Conservation (phyloP, 495 filamentous ascomycete species). For the Hypoxylon lenormandii region DNA sequence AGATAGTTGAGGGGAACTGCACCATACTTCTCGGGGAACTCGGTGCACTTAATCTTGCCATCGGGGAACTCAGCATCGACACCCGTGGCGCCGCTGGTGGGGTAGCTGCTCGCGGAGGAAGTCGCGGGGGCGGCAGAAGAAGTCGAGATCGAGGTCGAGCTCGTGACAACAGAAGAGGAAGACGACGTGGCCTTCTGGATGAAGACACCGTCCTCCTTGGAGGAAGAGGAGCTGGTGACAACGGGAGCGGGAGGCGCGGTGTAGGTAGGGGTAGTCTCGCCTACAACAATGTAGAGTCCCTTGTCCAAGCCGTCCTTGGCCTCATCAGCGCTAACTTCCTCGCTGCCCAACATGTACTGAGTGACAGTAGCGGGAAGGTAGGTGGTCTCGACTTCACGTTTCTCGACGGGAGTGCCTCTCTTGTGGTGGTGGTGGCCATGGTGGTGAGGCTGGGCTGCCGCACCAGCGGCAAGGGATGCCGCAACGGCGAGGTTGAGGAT, state of each 20-base stretch:
- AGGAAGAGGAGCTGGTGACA: conserved; percentile 48
- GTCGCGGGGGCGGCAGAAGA: conserved; percentile 35
- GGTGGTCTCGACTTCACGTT: conserved; percentile 57
- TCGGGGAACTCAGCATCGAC: conserved; percentile 79
- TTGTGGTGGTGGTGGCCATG: conserved; percentile 60
- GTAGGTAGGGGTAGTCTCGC: conserved; percentile 60
- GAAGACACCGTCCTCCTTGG: conserved; percentile 49
- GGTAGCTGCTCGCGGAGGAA: conserved; percentile 34
- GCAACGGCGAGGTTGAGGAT: conserved; percentile 61
- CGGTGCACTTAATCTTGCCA: conserved; percentile 74
- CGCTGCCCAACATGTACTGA: conserved; percentile 70
- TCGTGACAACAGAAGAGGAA: conserved; percentile 26
- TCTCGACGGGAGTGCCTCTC: conserved; percentile 55
- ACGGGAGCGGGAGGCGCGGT: conserved; percentile 53
- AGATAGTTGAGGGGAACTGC: conserved; percentile 77
- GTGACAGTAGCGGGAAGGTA: conserved; percentile 65
- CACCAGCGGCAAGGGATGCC: conserved; percentile 58
- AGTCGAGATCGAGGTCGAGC: conserved; percentile 17
- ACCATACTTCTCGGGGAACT: conserved; percentile 87
- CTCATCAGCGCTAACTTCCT: conserved; percentile 63
- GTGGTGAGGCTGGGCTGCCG: conserved; percentile 61
- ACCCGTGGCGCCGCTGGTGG: conserved; percentile 60
- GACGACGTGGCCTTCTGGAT: conserved; percentile 49
- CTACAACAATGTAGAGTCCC: conserved; percentile 65
- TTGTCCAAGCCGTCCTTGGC: conserved; percentile 73